A percentile compares a stretch with the other conserved stretches of the same genome.
Conservation (phyloP, 2,329 filamentous ascomycete species). For the Botrytis cinerea region DNA sequence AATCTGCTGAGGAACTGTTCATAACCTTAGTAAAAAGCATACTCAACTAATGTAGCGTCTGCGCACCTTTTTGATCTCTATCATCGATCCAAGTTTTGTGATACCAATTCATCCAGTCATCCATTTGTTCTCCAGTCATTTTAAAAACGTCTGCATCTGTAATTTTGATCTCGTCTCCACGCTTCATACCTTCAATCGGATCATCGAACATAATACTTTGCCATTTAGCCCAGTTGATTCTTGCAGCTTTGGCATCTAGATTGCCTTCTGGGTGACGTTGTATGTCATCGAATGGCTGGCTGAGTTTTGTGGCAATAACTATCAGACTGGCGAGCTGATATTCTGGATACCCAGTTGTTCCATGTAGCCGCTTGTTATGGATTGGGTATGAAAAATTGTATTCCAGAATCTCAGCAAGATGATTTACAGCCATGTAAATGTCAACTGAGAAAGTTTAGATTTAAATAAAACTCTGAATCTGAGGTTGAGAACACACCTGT, state of each 20-base stretch:
- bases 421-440: conserved; percentile 59
- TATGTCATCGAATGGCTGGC: conserved; percentile 70
- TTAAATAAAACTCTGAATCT: conserved; percentile 2
- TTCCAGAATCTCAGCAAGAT: conserved; percentile 47
- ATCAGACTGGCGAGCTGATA: conserved; percentile 69
- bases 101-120: conserved; percentile 80
- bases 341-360: conserved; percentile 68
- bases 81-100: conserved; percentile 63
- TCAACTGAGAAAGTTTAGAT: conserved; percentile 55
- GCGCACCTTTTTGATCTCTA: conserved; percentile 44
- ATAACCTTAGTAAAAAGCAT: conserved; percentile 13
- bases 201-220: conserved; percentile 48
- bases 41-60: background rate
- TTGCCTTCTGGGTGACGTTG: conserved; percentile 52
- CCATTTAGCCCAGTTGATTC: conserved; percentile 76
- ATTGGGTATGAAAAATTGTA: conserved; percentile 61
- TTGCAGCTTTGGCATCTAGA: conserved; percentile 58
- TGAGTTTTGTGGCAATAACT: conserved; percentile 74
- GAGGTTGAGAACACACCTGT: conserved; percentile 59
- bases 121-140: conserved; percentile 63
- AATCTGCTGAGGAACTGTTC: conserved; percentile 41
- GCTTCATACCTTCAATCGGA: conserved; percentile 38
- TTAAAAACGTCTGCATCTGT: conserved; percentile 62
- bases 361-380: conserved; percentile 45
- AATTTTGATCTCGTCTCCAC: conserved; percentile 54